Conservation (phyloP, 495 filamentous ascomycete genomes). For the Articulospora tetracladia region DNA sequence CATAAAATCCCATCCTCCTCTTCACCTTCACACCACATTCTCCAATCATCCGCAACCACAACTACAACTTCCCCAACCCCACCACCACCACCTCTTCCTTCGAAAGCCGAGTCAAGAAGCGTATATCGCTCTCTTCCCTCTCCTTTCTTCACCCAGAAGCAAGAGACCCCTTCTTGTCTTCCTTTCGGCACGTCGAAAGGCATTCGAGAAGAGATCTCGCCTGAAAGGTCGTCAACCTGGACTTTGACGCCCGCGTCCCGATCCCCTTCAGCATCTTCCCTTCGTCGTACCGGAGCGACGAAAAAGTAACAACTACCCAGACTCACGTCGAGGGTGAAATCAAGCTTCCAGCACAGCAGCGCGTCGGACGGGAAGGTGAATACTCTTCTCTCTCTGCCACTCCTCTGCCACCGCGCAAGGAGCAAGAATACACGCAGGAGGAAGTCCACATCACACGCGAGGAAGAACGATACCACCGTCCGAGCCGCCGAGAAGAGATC, state of each 20-base stretch:
- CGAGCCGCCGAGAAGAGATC: constrained; percentile 48
- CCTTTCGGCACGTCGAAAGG: constrained; percentile 93
- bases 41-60: not conserved
- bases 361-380: constrained; percentile 74
- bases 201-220: constrained; percentile 79
- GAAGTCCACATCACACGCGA: constrained; percentile 71
- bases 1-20: not conserved
- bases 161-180: constrained; percentile 90
- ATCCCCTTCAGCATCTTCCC: constrained; percentile 99
- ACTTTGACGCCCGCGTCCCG: constrained; percentile 99
- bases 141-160: constrained; percentile 45
- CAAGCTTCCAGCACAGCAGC: constrained; percentile 70
- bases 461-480: constrained; percentile 64
- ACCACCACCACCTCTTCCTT: constrained; percentile 9
- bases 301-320: constrained; percentile 73
- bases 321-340: constrained; percentile 79
- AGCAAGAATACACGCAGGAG: constrained; percentile 70
- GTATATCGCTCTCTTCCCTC: constrained; percentile 17
- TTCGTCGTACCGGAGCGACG: constrained; percentile 89
- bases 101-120: constrained; percentile 29
- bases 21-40: not conserved
- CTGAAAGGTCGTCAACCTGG: constrained; percentile 88
- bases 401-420: constrained; percentile 52
- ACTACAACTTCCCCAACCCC: not conserved
- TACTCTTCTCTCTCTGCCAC: constrained; percentile 56